Evolutionary conservation across 2,329 filamentous ascomycete species (phyloP).

Genomic region (Orbilia javanica): DNA sequence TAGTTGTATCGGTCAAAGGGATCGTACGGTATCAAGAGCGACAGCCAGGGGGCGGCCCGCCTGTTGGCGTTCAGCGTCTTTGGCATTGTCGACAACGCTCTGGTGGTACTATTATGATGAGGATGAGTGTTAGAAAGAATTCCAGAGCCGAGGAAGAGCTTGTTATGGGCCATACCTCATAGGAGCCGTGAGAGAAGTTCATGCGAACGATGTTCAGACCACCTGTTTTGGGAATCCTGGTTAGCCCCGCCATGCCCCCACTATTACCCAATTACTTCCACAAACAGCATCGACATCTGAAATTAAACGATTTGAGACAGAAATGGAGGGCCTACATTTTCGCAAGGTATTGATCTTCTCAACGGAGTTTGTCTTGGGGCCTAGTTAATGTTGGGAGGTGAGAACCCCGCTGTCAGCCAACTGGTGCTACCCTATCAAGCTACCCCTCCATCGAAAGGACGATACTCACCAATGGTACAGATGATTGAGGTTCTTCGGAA

Average conservation of each 20-base stretch:
- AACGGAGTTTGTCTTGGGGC: conserved; percentile 98
- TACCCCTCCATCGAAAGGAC: background rate
- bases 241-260: conserved; percentile 48
- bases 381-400: conserved; percentile 63
- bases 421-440: conserved; percentile 20
- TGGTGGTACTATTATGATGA: conserved; percentile 81
- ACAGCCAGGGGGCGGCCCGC: conserved; percentile 91
- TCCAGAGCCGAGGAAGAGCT: background rate
- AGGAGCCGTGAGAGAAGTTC: conserved; percentile 97
- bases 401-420: conserved; percentile 45
- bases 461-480: conserved; percentile 83
- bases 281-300: background rate
- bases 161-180: conserved; percentile 71
- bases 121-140: background rate
- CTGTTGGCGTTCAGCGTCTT: conserved; percentile 82
- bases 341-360: conserved; percentile 97
- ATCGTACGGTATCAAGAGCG: conserved; percentile 78
- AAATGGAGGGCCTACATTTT: conserved; percentile 67
- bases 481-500: conserved; percentile 98
- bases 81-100: conserved; percentile 96
- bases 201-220: conserved; percentile 99
- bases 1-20: background rate
- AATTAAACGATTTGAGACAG: background rate
- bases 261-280: conserved; percentile 21
- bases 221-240: conserved; percentile 67